phyloP scores from a whole-genome alignment of 2,329 filamentous ascomycete species.

The Ophiostoma quercus region DNA sequence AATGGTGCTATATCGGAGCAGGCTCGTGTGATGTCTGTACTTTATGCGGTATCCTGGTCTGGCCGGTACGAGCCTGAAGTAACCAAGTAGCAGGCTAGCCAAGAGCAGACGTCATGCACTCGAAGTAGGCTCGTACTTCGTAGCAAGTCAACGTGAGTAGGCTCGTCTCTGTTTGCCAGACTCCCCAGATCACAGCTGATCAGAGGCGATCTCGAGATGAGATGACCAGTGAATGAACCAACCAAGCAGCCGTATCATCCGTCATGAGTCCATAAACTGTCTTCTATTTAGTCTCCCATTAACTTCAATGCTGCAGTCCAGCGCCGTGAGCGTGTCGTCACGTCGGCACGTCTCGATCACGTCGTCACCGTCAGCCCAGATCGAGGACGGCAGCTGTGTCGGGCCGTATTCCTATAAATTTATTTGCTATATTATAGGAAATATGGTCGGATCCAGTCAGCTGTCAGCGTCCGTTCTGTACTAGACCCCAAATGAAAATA shows the following conservation, averaged over 20 bases:
- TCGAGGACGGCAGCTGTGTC: not conserved
- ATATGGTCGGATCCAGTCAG: not conserved
- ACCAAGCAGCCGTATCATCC: not conserved
- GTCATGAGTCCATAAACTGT: not conserved
- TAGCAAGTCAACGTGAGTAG: too few relatives aligned
- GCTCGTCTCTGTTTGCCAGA: not conserved
- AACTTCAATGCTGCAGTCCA: not conserved
- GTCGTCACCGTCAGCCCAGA: constrained; percentile 3
- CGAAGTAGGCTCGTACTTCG: too few relatives aligned
- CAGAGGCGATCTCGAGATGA: not conserved
- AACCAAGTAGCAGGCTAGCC: not conserved
- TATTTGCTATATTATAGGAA: not conserved
- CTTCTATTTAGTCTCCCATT: not conserved
- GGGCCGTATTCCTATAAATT: not conserved
- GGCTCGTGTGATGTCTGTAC: constrained; percentile 4
- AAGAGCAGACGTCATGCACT: not conserved
- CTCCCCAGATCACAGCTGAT: not conserved
- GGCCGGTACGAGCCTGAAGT: not conserved
- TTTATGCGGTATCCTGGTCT: constrained; percentile 1
- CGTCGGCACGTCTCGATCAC: not conserved
- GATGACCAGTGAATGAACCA: not conserved
- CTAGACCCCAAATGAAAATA: too few relatives aligned
- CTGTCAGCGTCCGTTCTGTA: not conserved
- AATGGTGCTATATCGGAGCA: constrained; percentile 6
- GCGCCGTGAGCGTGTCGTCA: not conserved